phyloP scores from a whole-genome alignment of 495 filamentous ascomycete genomes.

The Sordaria brevicollis region DNA sequence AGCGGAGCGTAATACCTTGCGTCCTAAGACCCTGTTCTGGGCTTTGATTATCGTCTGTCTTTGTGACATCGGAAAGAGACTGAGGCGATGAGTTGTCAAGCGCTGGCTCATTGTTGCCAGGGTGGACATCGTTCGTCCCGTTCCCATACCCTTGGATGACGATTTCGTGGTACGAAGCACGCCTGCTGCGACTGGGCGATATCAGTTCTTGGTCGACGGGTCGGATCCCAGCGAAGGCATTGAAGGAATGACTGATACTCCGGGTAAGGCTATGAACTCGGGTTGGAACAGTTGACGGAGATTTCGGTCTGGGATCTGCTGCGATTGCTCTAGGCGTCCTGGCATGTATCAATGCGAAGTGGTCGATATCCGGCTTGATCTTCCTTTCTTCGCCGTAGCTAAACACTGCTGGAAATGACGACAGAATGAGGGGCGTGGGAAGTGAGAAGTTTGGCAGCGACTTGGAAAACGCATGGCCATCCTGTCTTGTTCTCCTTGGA shows the following conservation, averaged over 20 bases:
- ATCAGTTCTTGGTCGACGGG: background rate
- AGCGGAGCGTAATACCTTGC: conserved; percentile 8
- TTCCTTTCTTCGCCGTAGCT: conserved; percentile 2
- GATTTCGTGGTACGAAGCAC: conserved; percentile 27
- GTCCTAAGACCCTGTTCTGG: conserved; percentile 1
- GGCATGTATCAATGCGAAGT: conserved; percentile 23
- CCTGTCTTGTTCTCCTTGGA: background rate
- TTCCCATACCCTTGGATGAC: conserved; percentile 34
- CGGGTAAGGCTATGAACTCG: conserved; percentile 16
- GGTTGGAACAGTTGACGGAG: conserved; percentile 5
- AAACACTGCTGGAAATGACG: background rate
- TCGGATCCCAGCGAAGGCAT: conserved; percentile 14
- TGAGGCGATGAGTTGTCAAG: background rate
- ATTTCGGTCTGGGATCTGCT: background rate
- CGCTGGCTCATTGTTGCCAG: background rate
- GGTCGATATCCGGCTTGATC: conserved; percentile 35
- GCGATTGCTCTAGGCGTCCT: background rate
- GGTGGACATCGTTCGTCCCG: conserved; percentile 22
- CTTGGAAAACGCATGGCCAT: background rate
- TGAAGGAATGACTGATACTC: conserved; percentile 22
- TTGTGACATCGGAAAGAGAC: background rate
- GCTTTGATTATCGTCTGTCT: background rate
- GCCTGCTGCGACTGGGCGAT: conserved; percentile 2
- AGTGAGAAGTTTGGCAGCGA: background rate
- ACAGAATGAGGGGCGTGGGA: background rate